A percentile compares a stretch with the other conserved stretches of the same genome.
Conservation (phyloP, 257 asterid genomes). For the Fraxinus cuspidata region DNA sequence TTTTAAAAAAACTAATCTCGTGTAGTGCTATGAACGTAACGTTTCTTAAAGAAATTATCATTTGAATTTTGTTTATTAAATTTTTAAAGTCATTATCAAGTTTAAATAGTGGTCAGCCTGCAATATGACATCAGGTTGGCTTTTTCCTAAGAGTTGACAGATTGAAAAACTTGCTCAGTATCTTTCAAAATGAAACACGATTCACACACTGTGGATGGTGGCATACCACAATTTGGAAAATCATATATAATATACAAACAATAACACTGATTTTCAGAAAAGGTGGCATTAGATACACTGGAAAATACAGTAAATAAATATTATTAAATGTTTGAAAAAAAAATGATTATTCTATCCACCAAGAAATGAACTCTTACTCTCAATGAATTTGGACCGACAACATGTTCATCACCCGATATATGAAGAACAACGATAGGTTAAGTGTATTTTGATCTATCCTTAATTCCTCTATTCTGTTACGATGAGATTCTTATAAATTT, state of each 20-base stretch:
- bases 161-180: neutral
- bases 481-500: neutral
- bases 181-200: neutral
- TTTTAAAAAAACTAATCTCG: too few relatives aligned
- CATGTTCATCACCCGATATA: neutral
- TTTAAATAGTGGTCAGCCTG: neutral
- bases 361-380: neutral
- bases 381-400: neutral
- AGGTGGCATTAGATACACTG: neutral
- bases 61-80: too few relatives aligned
- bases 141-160: conserved; percentile 5
- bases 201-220: neutral
- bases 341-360: neutral
- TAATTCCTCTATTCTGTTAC: neutral
- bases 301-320: neutral
- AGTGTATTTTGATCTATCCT: neutral
- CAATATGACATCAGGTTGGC: conserved; percentile 12
- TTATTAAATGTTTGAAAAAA: neutral
- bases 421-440: too few relatives aligned
- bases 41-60: too few relatives aligned
- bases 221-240: neutral
- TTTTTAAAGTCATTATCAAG: neutral
- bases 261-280: neutral
- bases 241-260: neutral
- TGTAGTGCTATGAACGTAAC: too few relatives aligned